These are phyloP conservation scores for Friedmanniomyces endolithicus DNA, from an alignment of 495 filamentous ascomycete genomes.

Conservation along the genomic window DNA sequence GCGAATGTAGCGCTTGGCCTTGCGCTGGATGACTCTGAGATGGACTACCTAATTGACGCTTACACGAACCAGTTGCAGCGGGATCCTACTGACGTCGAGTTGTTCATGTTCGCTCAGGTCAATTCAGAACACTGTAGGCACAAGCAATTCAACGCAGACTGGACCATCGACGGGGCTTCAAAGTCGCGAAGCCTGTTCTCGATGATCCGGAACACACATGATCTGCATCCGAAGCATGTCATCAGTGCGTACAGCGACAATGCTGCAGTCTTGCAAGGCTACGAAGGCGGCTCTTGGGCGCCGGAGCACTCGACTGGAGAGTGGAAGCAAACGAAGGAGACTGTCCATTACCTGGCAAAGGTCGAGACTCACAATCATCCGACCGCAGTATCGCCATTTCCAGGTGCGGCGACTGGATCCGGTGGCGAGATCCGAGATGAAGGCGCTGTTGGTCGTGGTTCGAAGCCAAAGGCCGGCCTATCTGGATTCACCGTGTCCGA, in stretches of 20 bases:
- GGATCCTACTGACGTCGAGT: conserved; percentile 77
- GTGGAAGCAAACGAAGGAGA: conserved; percentile 79
- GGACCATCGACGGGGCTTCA: conserved; percentile 83
- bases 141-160: conserved; percentile 89
- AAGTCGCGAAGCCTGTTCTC: conserved; percentile 72
- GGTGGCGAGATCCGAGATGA: conserved; percentile 94
- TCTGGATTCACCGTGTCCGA: conserved; percentile 91
- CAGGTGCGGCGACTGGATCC: conserved; percentile 85
- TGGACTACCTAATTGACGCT: conserved; percentile 81
- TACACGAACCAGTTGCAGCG: conserved; percentile 60
- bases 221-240: conserved; percentile 59
- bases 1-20: conserved; percentile 76
- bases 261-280: conserved; percentile 79
- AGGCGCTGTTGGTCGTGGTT: conserved; percentile 84
- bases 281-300: conserved; percentile 65
- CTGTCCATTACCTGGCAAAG: conserved; percentile 79
- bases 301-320: conserved; percentile 71
- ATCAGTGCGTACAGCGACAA: conserved; percentile 97
- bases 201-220: conserved; percentile 93
- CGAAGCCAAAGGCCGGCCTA: conserved; percentile 84
- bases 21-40: conserved; percentile 75
- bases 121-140: conserved; percentile 70
- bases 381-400: conserved; percentile 79
- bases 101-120: conserved; percentile 99
- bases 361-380: conserved; percentile 98